A percentile compares a stretch with the other conserved stretches of the same genome.
These are phyloP conservation scores for Mollisia scopiformis DNA, from an alignment of 2,329 filamentous ascomycete species.

Conservation along the genomic window DNA sequence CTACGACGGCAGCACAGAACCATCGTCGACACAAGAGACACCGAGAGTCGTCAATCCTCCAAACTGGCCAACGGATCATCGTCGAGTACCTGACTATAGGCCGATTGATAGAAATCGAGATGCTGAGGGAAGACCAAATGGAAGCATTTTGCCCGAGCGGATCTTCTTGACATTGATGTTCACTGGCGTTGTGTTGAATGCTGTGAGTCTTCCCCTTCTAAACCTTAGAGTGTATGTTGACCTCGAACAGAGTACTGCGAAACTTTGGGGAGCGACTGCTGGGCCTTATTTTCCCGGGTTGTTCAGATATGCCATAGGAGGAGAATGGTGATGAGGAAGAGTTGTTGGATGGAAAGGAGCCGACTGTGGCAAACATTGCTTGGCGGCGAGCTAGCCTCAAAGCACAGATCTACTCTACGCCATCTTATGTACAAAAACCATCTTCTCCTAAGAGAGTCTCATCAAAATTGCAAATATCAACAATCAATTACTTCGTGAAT, in stretches of 20 bases:
- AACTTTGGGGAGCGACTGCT: slow-evolving; percentile 53
- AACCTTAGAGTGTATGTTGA: background rate
- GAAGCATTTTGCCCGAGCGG: slow-evolving; percentile 46
- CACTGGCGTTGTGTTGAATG: slow-evolving; percentile 47
- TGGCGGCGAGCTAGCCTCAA: too few species aligned
- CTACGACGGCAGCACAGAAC: slow-evolving; percentile 21
- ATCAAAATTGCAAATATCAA: too few species aligned
- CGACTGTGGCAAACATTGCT: too few species aligned
- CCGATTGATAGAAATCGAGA: slow-evolving; percentile 48
- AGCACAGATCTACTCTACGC: too few species aligned
- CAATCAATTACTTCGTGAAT: too few species aligned
- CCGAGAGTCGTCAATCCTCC: slow-evolving; percentile 32
- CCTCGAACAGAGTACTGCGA: slow-evolving; percentile 39
- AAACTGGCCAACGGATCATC: slow-evolving; percentile 50
- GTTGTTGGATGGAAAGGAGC: too few species aligned
- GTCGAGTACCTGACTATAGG: slow-evolving; percentile 50
- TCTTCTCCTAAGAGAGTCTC: too few species aligned
- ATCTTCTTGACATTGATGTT: slow-evolving; percentile 55
- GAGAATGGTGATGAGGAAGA: slow-evolving; percentile 46
- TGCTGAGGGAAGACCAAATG: slow-evolving; percentile 45
- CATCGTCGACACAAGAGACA: background rate
- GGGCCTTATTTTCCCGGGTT: slow-evolving; percentile 51
- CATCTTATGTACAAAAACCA: too few species aligned
- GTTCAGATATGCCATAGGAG: slow-evolving; percentile 56
- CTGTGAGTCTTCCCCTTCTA: slow-evolving; percentile 36